These are phyloP conservation scores for Vigna nakashimae DNA, from an alignment of 306 rosid genomes.

Conservation along the genomic window DNA sequence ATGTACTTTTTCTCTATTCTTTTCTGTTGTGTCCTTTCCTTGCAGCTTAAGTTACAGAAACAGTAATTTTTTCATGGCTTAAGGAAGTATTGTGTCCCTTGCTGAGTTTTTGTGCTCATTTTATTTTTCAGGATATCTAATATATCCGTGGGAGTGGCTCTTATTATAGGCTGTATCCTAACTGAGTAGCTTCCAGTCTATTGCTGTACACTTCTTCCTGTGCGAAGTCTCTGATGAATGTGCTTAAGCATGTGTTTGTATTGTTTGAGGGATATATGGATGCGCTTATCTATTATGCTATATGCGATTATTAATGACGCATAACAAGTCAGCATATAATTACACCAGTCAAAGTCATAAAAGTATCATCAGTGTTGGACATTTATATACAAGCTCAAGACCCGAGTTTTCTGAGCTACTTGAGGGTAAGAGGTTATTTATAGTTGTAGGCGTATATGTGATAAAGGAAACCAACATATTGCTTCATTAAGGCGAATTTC, in stretches of 20 bases:
- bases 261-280: constrained; percentile 32
- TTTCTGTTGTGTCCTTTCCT: constrained; percentile 23
- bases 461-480: constrained; percentile 28
- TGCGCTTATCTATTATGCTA: constrained; percentile 37
- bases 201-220: constrained; percentile 35
- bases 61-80: constrained; percentile 33
- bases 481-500: constrained; percentile 31
- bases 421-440: constrained; percentile 10
- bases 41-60: not conserved
- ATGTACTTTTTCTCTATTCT: constrained; percentile 28
- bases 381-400: constrained; percentile 13
- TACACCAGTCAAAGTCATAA: constrained; percentile 10
- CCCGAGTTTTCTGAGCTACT: constrained; percentile 6
- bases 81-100: constrained; percentile 27
- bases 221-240: constrained; percentile 26
- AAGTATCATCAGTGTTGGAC: constrained; percentile 22
- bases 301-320: constrained; percentile 14
- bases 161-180: constrained; percentile 38
- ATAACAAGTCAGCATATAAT: constrained; percentile 40
- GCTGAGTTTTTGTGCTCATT: constrained; percentile 41
- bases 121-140: constrained; percentile 48
- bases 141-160: constrained; percentile 39
- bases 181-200: constrained; percentile 32
- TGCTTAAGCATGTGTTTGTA: constrained; percentile 40
- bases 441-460: constrained; percentile 34